These are phyloP conservation scores for Hypoxylon sp. DNA, from an alignment of 2,329 filamentous ascomycete species.

Conservation along the genomic window DNA sequence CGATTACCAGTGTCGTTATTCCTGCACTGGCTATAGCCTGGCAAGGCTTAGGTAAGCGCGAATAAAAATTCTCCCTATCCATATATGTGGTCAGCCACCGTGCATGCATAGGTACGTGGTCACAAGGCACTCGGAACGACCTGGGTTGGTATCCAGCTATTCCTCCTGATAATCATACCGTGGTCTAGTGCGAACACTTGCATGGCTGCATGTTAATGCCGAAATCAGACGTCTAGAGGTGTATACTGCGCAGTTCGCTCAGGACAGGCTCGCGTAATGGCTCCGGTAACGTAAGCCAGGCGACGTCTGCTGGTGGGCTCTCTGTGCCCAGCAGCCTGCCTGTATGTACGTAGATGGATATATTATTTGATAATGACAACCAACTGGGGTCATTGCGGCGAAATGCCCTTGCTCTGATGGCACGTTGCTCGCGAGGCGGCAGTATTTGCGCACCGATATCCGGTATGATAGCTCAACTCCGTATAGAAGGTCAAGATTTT, in stretches of 20 bases:
- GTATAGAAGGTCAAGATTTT: background rate
- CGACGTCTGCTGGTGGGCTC: constrained; percentile 19
- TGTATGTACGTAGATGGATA: background rate
- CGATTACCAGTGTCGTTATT: constrained; percentile 15
- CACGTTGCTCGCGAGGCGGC: background rate
- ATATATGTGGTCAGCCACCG: constrained; percentile 32
- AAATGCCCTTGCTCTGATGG: constrained; percentile 15
- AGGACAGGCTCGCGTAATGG: constrained; percentile 2
- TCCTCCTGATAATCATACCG: background rate
- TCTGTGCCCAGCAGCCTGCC: no score
- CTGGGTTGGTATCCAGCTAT: constrained; percentile 18
- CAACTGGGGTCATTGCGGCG: constrained; percentile 13
- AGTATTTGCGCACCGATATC: background rate
- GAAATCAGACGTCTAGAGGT: no score
- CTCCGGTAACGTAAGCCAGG: constrained; percentile 22
- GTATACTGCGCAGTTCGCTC: no score
- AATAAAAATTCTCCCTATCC: constrained; percentile 1
- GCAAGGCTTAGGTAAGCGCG: constrained; percentile 31
- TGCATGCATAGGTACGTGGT: constrained; percentile 34
- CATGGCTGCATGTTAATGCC: constrained; percentile 16
- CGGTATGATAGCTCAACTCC: constrained; percentile 3
- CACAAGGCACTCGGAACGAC: constrained; percentile 31
- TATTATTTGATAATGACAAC: background rate
- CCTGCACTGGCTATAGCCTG: constrained; percentile 1
- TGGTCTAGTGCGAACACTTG: constrained; percentile 18